phyloP scores from a whole-genome alignment of 2,329 filamentous ascomycete genomes.

The Chaetomium olivaceum region DNA sequence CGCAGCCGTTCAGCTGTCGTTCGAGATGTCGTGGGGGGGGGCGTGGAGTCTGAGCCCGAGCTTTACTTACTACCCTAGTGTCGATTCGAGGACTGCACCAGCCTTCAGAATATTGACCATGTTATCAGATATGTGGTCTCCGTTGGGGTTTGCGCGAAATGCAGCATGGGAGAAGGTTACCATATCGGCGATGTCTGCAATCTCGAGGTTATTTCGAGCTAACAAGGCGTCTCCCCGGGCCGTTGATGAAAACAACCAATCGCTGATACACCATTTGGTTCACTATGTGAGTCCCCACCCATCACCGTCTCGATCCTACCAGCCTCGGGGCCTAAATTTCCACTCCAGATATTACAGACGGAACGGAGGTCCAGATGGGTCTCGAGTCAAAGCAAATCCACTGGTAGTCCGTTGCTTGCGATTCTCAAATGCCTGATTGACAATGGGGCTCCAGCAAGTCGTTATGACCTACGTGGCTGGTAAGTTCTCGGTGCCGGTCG shows the following conservation, averaged over 20 bases:
- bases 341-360: not conserved
- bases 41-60: constrained; percentile 7
- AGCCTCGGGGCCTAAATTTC: not conserved
- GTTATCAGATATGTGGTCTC: not conserved
- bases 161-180: not conserved
- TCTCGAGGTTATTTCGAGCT: not conserved
- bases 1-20: constrained; percentile 8
- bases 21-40: not conserved
- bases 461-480: not conserved
- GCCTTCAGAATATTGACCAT: not conserved
- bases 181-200: not conserved
- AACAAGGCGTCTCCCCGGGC: constrained; percentile 2
- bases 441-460: not conserved
- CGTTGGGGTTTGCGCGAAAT: too few species aligned
- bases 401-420: not conserved
- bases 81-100: constrained; percentile 5
- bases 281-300: not conserved
- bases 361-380: too few species aligned
- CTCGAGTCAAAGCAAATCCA: not conserved
- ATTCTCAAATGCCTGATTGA: not conserved
- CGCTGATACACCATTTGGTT: not conserved
- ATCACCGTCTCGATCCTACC: too few species aligned
- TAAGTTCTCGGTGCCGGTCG: not conserved
- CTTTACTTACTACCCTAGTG: constrained; percentile 15
- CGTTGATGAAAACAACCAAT: not conserved